phyloP scores from a whole-genome alignment of 805 yeast species.

The Candida chauliodis region DNA sequence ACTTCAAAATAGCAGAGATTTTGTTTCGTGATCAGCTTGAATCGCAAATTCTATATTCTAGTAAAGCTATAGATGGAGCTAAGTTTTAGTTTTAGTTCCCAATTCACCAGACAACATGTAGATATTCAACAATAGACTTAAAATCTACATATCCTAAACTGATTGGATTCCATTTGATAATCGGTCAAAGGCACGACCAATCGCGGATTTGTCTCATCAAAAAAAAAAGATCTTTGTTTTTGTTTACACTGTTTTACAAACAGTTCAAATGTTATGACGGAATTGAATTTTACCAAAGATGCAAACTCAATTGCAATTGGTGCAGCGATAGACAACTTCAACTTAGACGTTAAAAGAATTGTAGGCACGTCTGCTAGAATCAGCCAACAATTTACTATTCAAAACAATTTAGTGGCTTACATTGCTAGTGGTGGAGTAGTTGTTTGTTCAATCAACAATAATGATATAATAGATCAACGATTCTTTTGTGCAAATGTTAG shows the following conservation, averaged over 20 bases:
- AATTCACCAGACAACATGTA: too few species aligned
- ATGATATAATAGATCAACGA: conserved; percentile 32
- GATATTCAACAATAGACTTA: too few species aligned
- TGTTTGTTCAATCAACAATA: conserved; percentile 32
- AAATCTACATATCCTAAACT: too few species aligned
- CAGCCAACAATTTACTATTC: conserved; percentile 38
- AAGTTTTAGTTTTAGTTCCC: too few species aligned
- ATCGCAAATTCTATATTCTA: too few species aligned
- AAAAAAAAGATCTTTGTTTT: background rate
- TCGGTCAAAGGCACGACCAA: too few species aligned
- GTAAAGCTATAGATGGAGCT: too few species aligned
- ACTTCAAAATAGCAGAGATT: too few species aligned
- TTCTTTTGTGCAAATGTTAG: conserved; percentile 49
- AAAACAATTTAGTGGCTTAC: conserved; percentile 45
- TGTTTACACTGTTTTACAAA: too few species aligned
- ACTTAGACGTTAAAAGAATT: conserved; percentile 12
- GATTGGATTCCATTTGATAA: too few species aligned
- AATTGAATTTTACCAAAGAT: background rate
- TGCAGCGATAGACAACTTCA: background rate
- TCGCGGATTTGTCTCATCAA: background rate
- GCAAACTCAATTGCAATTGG: background rate
- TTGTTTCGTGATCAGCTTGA: too few species aligned
- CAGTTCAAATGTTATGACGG: conserved; percentile 5
- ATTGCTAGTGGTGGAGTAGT: conserved; percentile 62
- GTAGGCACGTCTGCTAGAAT: conserved; percentile 47